Base-by-base conservation (phyloP, 352 stramenopile species). In the Hyaloperonospora arabidopsidis region DNA sequence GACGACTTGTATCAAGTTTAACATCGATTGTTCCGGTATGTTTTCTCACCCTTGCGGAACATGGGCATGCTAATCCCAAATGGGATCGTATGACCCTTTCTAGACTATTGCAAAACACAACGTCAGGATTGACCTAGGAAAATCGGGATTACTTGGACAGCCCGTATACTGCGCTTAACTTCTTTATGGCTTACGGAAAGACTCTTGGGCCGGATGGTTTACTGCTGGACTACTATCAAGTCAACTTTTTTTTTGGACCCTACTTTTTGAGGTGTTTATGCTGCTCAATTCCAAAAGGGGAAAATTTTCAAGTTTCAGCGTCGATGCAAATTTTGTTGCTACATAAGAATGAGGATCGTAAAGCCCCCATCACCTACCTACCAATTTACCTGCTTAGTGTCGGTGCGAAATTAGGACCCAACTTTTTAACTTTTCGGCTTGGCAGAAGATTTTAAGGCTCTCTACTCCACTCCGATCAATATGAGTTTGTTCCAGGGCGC, bases 241-340 rank as follows among this genome's bases (percentile, higher is more conserved):
- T 32, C 13, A 12, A 47, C 12, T 32, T 47, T 17, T 14, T n/a
- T 6, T 43, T 43, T 8, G 6, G 17, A 28, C 7, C 39, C 17
- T 45, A 45, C 17, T 28, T 45, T 7, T n/a, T n/a, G n/a, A 6
- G 17, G 1, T 19, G 8, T n/a, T 7, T 43, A 43, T 14, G 36
- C 4, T 5, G 36, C 6, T 14, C 36, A 43, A 43, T 43, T 43
- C 14, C 11, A 18, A 18, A 15, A 18, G 17, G 6, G 36, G 11
- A 19, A 14, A 43, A 43, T 43, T 8, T 18, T n/a, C 36, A 43
- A 43, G n/a, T 43, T n/a, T 43, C 36, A 43, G n/a, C 36, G 36
- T 7, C 11, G n/a, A n/a, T n/a, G n/a, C n/a, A n/a, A n/a, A n/a
- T n/a, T n/a, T n/a, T n/a, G n/a, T n/a, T n/a, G n/a, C n/a, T n/a